Conservation (phyloP, 1,284 basidiomycete species). For the Tylopilus microsporus region DNA sequence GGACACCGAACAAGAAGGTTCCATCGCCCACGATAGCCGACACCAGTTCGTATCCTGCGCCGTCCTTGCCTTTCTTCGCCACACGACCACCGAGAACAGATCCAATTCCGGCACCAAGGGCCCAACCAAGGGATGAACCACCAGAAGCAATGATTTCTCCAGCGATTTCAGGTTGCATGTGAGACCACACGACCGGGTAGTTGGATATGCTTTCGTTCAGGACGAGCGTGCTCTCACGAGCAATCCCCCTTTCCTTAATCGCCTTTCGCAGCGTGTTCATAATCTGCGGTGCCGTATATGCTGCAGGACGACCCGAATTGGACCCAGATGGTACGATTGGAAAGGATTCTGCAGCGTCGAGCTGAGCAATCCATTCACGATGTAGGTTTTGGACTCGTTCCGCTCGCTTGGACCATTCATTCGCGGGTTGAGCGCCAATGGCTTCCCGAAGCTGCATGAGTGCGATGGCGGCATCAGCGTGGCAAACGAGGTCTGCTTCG, state of each 20-base stretch:
- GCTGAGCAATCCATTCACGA: conserved; percentile 23
- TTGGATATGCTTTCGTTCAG: conserved; percentile 64
- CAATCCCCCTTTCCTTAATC: conserved; percentile 29
- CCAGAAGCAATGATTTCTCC: conserved; percentile 53
- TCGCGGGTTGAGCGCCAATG: conserved; percentile 19
- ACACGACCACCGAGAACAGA: conserved; percentile 44
- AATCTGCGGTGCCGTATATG: conserved; percentile 46
- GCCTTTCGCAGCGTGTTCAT: conserved; percentile 45
- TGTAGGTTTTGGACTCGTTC: conserved; percentile 20
- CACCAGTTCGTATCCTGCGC: conserved; percentile 45
- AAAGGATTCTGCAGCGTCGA: conserved; percentile 24
- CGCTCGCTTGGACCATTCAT: conserved; percentile 1
- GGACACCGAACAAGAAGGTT: conserved; percentile 61
- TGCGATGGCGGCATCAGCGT: conserved; percentile 51
- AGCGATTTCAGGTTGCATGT: conserved; percentile 50
- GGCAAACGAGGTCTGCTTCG: conserved; percentile 53
- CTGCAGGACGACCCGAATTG: conserved; percentile 8
- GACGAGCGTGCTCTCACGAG: conserved; percentile 39
- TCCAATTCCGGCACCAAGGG: conserved; percentile 59
- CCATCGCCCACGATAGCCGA: conserved; percentile 64
- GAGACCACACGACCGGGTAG: conserved; percentile 49
- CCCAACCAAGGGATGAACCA: conserved; percentile 62
- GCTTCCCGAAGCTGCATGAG: conserved; percentile 46
- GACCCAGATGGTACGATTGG: conserved; percentile 4
- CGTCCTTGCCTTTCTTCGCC: conserved; percentile 21